Evolutionary conservation across 2,329 filamentous ascomycete genomes (phyloP).

Genomic region (Cercospora sp.): DNA sequence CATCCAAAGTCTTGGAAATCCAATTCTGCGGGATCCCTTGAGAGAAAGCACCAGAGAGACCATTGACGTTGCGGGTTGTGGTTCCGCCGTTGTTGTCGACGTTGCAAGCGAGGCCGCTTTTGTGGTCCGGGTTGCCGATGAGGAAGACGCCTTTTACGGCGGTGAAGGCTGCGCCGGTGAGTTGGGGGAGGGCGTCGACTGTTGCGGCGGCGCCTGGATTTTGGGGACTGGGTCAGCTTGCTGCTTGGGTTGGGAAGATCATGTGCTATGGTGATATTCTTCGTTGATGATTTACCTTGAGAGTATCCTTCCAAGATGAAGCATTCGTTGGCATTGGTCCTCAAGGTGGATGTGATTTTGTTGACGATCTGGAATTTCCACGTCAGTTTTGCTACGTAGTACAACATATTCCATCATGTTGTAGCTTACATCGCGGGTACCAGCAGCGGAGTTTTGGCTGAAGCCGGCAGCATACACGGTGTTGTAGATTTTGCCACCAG

Average conservation of each 20-base stretch:
- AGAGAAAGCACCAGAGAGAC: constrained; percentile 17
- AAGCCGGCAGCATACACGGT: constrained; percentile 39
- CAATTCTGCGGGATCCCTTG: constrained; percentile 37
- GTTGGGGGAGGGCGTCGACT: constrained; percentile 36
- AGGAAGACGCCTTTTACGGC: constrained; percentile 43
- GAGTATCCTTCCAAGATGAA: constrained; percentile 43
- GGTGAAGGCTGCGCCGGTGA: constrained; percentile 38
- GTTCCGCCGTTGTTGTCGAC: constrained; percentile 40
- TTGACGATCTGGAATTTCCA: constrained; percentile 33
- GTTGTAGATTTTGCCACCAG: constrained; percentile 40
- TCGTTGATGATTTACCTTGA: constrained; percentile 27
- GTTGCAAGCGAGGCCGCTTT: constrained; percentile 33
- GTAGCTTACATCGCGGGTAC: constrained; percentile 32
- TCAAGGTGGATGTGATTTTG: constrained; percentile 35
- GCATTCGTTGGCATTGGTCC: constrained; percentile 34
- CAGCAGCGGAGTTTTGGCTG: constrained; percentile 34
- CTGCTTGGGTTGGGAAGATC: too few species aligned
- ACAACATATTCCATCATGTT: background rate
- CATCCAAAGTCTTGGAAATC: constrained; percentile 41
- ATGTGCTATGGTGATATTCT: too few species aligned
- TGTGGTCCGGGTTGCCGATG: constrained; percentile 40
- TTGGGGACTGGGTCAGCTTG: background rate
- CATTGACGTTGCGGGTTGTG: constrained; percentile 39
- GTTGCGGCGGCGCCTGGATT: constrained; percentile 36
- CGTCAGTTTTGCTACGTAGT: background rate